Evolutionary conservation across 768 basidiomycete species (phyloP).

Genomic region (Suillus paluster): DNA sequence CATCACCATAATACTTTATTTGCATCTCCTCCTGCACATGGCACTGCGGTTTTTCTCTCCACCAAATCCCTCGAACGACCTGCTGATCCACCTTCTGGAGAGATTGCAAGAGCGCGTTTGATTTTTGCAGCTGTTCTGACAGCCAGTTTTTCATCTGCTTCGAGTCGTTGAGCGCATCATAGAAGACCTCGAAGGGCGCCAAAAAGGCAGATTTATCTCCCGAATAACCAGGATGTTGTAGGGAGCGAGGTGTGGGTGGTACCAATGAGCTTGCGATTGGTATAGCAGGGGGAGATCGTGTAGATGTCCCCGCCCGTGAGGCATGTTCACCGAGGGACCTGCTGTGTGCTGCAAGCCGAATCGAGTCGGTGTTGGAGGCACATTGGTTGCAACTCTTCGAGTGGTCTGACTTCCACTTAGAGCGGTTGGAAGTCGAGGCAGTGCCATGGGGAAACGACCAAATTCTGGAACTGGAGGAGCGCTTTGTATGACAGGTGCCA

Average conservation of each 20-base stretch:
- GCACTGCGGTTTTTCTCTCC: constrained; percentile 59
- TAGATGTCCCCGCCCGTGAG: constrained; percentile 35
- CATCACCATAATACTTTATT: too few species aligned
- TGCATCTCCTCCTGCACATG: constrained; percentile 67
- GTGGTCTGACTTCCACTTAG: constrained; percentile 49
- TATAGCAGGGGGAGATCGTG: constrained; percentile 61
- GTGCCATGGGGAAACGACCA: constrained; percentile 60
- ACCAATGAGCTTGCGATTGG: constrained; percentile 70
- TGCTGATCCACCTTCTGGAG: constrained; percentile 65
- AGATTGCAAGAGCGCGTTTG: constrained; percentile 55
- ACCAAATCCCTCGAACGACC: constrained; percentile 61
- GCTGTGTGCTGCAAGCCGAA: constrained; percentile 48
- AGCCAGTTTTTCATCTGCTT: constrained; percentile 81
- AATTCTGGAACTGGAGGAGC: constrained; percentile 64
- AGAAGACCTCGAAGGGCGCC: constrained; percentile 82
- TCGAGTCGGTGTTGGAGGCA: constrained; percentile 75
- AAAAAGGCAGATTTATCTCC: constrained; percentile 79
- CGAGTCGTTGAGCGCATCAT: constrained; percentile 82
- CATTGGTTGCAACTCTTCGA: constrained; percentile 57
- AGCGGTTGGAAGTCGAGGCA: constrained; percentile 65
- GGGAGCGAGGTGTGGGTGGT: constrained; percentile 70
- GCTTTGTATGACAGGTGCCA: constrained; percentile 74
- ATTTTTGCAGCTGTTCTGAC: constrained; percentile 70
- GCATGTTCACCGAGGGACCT: constrained; percentile 26
- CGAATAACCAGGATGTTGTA: constrained; percentile 62